Evolutionary conservation across 2,329 filamentous ascomycete genomes (phyloP), one percentile per base, ranked within the genome.

Genomic region (Trichoderma koningiopsis): DNA sequence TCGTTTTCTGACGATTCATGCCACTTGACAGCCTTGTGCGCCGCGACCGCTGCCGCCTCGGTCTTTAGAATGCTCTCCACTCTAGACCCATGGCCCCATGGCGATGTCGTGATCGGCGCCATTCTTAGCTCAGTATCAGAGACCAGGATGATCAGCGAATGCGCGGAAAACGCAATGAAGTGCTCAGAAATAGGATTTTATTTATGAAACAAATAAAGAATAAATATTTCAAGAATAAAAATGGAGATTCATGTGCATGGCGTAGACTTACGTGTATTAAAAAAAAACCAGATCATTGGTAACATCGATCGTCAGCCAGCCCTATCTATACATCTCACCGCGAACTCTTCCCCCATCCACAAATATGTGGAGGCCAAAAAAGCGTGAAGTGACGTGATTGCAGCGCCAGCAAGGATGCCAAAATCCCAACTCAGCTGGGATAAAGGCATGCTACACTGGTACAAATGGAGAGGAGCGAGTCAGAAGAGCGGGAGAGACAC

Each of bases 101-200:
- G 61, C 68, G 64, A 70, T 70, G 68, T 70, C 68, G 68, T 70
- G 68, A 70, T 70, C 64, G 49, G 63, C 63, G 68, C 68, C 68
- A 62, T 47, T 68, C 62, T 61, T 68, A 70, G 65, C 68, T 60
- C 68, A 68, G 62, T 62, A 56, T 57, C 56, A 47, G 31, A 22
- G 47, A 56, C 56, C 55, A 33, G 43, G 31, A 60, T 60, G 35
- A 31, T 60, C 24, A 53, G 52, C 31, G 55, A 55, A 29, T 40
- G 53, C 35, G 22, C n/a, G 19, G 55, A 22, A n/a, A 43, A 19
- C n/a, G 27, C 53, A 22, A 33, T 13, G 13, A 37, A 57, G 4
- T 27, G 29, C 10, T 24, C 40, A 19, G 19, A 1, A 19, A 43
- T 2, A 43, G 40, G 16, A 19, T 19, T 5, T 19, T 19, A 16